A percentile compares a stretch with the other conserved stretches of the same genome.
Evolutionary conservation across 1,139 yeast genomes (phyloP).

Genomic region (Pneumocystis sp.): DNA sequence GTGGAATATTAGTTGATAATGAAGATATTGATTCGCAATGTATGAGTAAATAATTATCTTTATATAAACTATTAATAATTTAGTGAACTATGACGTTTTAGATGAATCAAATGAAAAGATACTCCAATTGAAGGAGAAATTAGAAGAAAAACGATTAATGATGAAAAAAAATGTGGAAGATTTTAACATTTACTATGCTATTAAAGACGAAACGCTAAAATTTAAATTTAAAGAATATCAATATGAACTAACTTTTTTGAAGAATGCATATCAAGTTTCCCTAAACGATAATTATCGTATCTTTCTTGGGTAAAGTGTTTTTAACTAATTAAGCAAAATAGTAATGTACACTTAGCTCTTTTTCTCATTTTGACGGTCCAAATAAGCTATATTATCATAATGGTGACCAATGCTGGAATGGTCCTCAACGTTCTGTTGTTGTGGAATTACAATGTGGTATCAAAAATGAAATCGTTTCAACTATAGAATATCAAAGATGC

Average conservation of each 20-base stretch:
- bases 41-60: neutral
- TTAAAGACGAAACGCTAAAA: neutral
- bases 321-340: neutral
- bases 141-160: neutral
- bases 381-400: constrained; percentile 14
- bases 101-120: neutral
- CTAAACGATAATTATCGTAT: neutral
- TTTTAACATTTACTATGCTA: neutral
- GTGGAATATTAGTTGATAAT: neutral
- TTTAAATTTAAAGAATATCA: constrained; percentile 28
- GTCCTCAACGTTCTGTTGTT: constrained; percentile 63
- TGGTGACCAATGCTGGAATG: constrained; percentile 94
- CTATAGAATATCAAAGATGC: constrained; percentile 83
- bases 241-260: constrained; percentile 48
- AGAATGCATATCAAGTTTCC: constrained; percentile 40
- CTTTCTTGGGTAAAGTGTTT: neutral
- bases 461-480: constrained; percentile 40
- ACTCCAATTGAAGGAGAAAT: neutral
- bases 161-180: neutral
- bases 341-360: neutral
- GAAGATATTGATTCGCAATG: neutral
- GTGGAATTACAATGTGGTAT: constrained; percentile 58
- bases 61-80: neutral
- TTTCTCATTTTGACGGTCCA: neutral
- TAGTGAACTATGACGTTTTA: neutral